phyloP scores from a whole-genome alignment of 345 rosid genomes.

The Diplotaxis tenuifolia region DNA sequence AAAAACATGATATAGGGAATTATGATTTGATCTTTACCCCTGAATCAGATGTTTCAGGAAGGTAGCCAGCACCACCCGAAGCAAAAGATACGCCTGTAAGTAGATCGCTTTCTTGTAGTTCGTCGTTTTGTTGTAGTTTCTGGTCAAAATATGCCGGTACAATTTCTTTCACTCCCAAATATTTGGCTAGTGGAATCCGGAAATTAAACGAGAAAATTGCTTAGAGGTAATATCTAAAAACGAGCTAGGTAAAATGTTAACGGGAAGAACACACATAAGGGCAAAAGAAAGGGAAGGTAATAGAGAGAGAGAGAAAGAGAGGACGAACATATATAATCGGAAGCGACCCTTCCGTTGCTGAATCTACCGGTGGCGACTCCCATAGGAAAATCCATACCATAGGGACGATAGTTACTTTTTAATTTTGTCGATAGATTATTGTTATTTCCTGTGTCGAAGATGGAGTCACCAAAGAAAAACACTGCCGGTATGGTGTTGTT shows the following conservation, averaged over 20 bases:
- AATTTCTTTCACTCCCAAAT: slow-evolving; percentile 50
- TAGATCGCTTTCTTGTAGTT: slow-evolving; percentile 45
- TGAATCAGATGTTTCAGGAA: slow-evolving; percentile 46
- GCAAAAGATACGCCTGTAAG: slow-evolving; percentile 67
- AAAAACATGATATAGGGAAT: not conserved
- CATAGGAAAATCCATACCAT: slow-evolving; percentile 49
- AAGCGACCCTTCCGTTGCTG: slow-evolving; percentile 50
- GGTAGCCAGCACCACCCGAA: slow-evolving; percentile 64
- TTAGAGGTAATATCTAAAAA: not conserved
- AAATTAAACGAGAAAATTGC: not conserved
- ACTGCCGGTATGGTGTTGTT: slow-evolving; percentile 39
- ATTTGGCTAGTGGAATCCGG: slow-evolving; percentile 39
- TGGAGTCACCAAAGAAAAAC: slow-evolving; percentile 53
- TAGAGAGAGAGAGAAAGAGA: slow-evolving; percentile 7
- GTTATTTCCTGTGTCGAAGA: slow-evolving; percentile 59
- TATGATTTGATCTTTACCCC: slow-evolving; percentile 33
- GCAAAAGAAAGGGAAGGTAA: not conserved
- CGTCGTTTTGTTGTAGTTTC: slow-evolving; percentile 24
- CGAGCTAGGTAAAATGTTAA: not conserved
- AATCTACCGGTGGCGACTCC: slow-evolving; percentile 62
- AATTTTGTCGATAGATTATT: slow-evolving; percentile 33
- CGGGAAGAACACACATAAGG: not conserved
- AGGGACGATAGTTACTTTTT: slow-evolving; percentile 53
- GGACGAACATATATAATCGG: slow-evolving; percentile 38
- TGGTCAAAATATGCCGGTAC: slow-evolving; percentile 64